Conservation (phyloP, 768 basidiomycete species). For the Boletus pseudopeckii region DNA sequence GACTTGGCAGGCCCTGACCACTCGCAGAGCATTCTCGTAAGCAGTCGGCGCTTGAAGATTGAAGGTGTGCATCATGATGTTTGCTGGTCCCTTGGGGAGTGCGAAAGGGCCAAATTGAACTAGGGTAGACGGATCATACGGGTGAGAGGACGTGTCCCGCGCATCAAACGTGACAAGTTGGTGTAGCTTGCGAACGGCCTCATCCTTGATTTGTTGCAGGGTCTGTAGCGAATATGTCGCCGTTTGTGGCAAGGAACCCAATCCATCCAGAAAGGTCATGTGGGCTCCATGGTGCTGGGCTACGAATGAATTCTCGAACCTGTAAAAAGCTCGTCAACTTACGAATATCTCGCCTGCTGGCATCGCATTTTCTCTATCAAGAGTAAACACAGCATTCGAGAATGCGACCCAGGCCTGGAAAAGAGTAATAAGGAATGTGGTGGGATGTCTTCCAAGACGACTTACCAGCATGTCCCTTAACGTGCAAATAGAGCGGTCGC, state of each 20-base stretch:
- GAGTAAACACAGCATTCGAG: constrained; percentile 56
- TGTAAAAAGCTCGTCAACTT: constrained; percentile 26
- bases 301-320: constrained; percentile 13
- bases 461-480: constrained; percentile 86
- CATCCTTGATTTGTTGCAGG: constrained; percentile 57
- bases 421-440: constrained; percentile 2
- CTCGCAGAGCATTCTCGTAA: constrained; percentile 79
- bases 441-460: constrained; percentile 1
- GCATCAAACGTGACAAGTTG: constrained; percentile 49
- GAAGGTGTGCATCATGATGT: constrained; percentile 47
- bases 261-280: constrained; percentile 89
- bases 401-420: constrained; percentile 90
- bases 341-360: constrained; percentile 63
- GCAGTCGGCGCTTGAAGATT: constrained; percentile 89
- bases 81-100: constrained; percentile 55
- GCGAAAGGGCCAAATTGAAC: constrained; percentile 73
- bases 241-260: constrained; percentile 74
- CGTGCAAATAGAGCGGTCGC: constrained; percentile 64
- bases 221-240: constrained; percentile 58
- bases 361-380: constrained; percentile 32
- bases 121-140: constrained; percentile 34
- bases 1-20: constrained; percentile 86
- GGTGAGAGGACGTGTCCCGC: constrained; percentile 20
- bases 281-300: constrained; percentile 85
- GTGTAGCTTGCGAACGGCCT: constrained; percentile 53